Percentiles rank a stretch among this genome's conserved stretches.
Conservation (phyloP, 768 basidiomycete genomes). For the Suillus occidentalis region DNA sequence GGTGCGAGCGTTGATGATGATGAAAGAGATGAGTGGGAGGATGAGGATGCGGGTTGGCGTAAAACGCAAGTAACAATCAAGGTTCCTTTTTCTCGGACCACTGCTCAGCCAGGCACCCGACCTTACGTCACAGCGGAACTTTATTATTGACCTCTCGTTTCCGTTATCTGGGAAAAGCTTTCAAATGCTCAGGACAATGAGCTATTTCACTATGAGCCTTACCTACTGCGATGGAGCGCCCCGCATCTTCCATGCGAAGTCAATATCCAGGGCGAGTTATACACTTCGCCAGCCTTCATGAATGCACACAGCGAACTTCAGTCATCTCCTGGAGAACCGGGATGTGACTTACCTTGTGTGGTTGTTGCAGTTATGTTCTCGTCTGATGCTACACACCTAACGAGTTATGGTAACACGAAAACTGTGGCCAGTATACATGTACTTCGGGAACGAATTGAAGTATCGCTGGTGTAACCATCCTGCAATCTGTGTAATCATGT, state of each 20-base stretch:
- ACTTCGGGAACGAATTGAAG: too few relatives aligned
- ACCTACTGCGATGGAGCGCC: background rate
- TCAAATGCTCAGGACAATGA: background rate
- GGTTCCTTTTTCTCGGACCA: background rate
- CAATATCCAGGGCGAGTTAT: background rate
- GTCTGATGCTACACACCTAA: slow-evolving; percentile 24
- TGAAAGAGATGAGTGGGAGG: background rate
- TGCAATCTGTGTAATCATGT: too few relatives aligned
- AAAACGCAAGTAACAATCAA: background rate
- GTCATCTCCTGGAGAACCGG: slow-evolving; percentile 15
- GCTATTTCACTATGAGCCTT: background rate
- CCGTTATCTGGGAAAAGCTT: background rate
- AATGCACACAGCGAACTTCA: slow-evolving; percentile 18
- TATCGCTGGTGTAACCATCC: too few relatives aligned
- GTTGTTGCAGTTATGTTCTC: slow-evolving; percentile 17
- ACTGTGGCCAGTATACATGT: slow-evolving; percentile 24
- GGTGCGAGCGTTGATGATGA: background rate
- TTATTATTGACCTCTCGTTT: background rate
- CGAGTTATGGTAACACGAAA: slow-evolving; percentile 20
- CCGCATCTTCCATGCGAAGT: background rate
- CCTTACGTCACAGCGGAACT: background rate
- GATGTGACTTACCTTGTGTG: slow-evolving; percentile 15
- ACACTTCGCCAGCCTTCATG: background rate
- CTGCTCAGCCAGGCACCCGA: background rate
- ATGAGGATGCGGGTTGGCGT: background rate